Conservation (phyloP, 345 rosid genomes). For the Nephelium lappaceum region DNA sequence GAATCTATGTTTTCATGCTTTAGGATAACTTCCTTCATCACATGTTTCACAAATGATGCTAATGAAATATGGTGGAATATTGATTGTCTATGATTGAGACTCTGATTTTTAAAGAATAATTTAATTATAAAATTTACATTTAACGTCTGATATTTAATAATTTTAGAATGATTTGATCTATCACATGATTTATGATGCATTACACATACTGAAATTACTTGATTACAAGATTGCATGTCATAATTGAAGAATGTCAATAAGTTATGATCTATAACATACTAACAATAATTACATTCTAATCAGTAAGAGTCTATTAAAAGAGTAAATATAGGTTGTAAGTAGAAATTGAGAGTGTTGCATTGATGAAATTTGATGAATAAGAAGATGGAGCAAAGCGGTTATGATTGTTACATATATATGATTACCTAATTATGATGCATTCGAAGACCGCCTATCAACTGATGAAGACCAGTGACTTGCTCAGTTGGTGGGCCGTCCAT, state of each 20-base stretch:
- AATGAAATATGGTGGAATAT: too few species aligned
- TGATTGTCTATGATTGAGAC: too few species aligned
- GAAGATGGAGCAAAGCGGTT: background rate
- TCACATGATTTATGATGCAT: background rate
- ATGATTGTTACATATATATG: background rate
- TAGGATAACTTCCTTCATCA: background rate
- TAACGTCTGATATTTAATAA: too few species aligned
- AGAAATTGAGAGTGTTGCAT: background rate
- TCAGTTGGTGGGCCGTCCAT: conserved; percentile 51
- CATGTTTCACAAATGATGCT: background rate
- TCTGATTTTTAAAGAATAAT: too few species aligned
- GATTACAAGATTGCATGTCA: background rate
- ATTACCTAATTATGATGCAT: conserved; percentile 28
- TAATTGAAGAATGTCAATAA: background rate
- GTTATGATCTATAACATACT: background rate
- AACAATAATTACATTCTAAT: background rate
- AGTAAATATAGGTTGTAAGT: too few species aligned
- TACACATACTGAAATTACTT: background rate
- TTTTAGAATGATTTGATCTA: too few species aligned
- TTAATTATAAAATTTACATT: too few species aligned
- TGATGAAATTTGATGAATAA: too few species aligned
- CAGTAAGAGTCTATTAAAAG: background rate
- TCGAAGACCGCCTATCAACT: conserved; percentile 25
- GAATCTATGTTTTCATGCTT: background rate
- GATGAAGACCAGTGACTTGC: conserved; percentile 40